These are phyloP conservation scores for Yarrowia sp. DNA, from an alignment of 805 yeast genomes.

Conservation along the genomic window DNA sequence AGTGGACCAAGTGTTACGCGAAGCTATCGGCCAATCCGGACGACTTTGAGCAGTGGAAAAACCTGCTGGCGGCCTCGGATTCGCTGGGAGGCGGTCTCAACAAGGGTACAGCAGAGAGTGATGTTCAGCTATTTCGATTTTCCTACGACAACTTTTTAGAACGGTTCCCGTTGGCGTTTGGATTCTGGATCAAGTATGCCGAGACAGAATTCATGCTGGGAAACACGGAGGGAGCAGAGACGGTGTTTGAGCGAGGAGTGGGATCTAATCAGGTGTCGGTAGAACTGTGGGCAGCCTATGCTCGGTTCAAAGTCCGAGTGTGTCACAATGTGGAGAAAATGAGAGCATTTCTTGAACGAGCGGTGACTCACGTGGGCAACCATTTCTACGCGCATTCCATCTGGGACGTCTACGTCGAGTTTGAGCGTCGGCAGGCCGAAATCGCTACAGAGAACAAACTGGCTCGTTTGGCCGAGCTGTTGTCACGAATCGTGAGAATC, in stretches of 20 bases:
- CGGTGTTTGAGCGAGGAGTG: conserved; percentile 50
- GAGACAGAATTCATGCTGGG: conserved; percentile 50
- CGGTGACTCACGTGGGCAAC: conserved; percentile 61
- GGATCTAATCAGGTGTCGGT: conserved; percentile 47
- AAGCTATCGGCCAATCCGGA: conserved; percentile 45
- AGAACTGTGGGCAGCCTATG: conserved; percentile 52
- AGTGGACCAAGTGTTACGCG: conserved; percentile 43
- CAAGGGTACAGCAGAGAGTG: conserved; percentile 46
- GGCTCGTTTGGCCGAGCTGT: conserved; percentile 53
- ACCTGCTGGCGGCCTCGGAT: conserved; percentile 47
- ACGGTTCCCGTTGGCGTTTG: conserved; percentile 51
- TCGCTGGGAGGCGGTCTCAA: conserved; percentile 48
- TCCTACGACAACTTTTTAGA: conserved; percentile 48
- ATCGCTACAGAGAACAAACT: conserved; percentile 48
- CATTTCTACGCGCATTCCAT: conserved; percentile 79
- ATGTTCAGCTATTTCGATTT: conserved; percentile 45
- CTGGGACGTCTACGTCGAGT: conserved; percentile 81
- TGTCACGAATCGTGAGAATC: conserved; percentile 50
- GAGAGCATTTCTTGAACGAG: conserved; percentile 55
- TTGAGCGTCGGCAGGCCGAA: conserved; percentile 57
- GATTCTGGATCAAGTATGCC: conserved; percentile 55
- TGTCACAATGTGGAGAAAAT: conserved; percentile 43
- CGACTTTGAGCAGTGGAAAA: conserved; percentile 50
- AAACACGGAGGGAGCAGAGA: conserved; percentile 47
- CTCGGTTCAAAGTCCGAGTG: conserved; percentile 49